Evolutionary conservation across 1,139 yeast species (phyloP).

Genomic region (Saccharomyces hybrid): DNA sequence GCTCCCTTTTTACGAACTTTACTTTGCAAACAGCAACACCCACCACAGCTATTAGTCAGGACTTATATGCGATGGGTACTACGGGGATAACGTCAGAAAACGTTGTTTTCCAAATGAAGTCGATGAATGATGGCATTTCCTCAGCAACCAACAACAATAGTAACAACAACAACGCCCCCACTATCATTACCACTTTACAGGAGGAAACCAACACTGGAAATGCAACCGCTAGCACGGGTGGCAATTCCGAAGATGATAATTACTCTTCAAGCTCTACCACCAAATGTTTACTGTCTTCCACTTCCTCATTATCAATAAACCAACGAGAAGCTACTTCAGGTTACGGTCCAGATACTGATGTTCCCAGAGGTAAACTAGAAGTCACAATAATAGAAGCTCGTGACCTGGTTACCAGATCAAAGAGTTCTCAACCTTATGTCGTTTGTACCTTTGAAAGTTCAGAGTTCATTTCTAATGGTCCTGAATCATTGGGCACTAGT

Average conservation of each 20-base stretch:
- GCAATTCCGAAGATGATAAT: conserved; percentile 6
- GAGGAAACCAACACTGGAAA: not conserved
- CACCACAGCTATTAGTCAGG: conserved; percentile 58
- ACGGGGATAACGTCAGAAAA: conserved; percentile 45
- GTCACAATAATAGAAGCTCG: conserved; percentile 77
- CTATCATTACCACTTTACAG: conserved; percentile 13
- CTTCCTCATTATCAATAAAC: not conserved
- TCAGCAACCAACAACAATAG: conserved; percentile 7
- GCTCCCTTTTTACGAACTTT: conserved; percentile 24
- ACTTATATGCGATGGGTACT: conserved; percentile 62
- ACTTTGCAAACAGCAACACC: conserved; percentile 39
- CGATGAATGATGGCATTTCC: conserved; percentile 16
- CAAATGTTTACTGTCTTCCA: not conserved
- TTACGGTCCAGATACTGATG: conserved; percentile 29
- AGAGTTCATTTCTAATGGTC: conserved; percentile 80
- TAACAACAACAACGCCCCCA: conserved; percentile 13
- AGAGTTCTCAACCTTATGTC: conserved; percentile 70
- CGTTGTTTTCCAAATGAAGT: conserved; percentile 30
- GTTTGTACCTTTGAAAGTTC: conserved; percentile 91
- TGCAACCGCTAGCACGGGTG: not conserved
- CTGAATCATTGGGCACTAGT: conserved; percentile 49
- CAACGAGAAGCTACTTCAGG: not conserved
- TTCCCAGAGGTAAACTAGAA: conserved; percentile 74
- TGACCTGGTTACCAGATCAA: conserved; percentile 48
- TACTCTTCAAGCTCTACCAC: conserved; percentile 4